Evolutionary conservation across 352 stramenopile species (phyloP).

Genomic region (Phytophthora meadii): DNA sequence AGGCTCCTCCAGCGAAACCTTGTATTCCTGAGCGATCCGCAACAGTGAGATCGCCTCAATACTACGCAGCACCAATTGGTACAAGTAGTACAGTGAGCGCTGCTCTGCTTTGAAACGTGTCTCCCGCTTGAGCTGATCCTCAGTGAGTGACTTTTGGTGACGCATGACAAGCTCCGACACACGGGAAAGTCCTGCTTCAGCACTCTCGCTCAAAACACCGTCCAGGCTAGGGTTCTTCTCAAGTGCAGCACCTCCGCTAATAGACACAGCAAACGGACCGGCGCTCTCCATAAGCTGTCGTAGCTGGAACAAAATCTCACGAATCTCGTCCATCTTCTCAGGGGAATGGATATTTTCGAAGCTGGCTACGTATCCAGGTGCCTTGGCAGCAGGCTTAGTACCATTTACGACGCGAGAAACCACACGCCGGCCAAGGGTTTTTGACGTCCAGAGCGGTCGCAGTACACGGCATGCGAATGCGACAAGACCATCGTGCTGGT

Average conservation of each 20-base stretch:
- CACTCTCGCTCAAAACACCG: constrained; percentile 36
- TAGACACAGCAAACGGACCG: constrained; percentile 78
- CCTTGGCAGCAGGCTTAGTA: constrained; percentile 34
- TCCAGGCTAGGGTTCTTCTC: constrained; percentile 68
- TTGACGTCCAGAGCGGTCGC: constrained; percentile 74
- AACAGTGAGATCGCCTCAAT: constrained; percentile 85
- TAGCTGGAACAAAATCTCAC: constrained; percentile 85
- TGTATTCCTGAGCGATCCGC: constrained; percentile 69
- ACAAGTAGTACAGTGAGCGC: constrained; percentile 81
- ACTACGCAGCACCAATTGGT: constrained; percentile 77
- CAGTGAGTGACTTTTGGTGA: constrained; percentile 75
- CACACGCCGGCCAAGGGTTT: constrained; percentile 61
- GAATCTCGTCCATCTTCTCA: constrained; percentile 73
- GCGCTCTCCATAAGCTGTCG: constrained; percentile 83
- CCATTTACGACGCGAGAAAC: constrained; percentile 27
- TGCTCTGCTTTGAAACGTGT: constrained; percentile 85
- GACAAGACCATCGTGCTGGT: constrained; percentile 85
- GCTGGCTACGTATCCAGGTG: constrained; percentile 27
- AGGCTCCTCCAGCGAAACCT: constrained; percentile 71
- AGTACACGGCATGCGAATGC: constrained; percentile 86
- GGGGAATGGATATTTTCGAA: constrained; percentile 55
- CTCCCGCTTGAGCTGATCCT: constrained; percentile 80
- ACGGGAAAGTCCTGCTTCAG: constrained; percentile 58
- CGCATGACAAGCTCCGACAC: constrained; percentile 70
- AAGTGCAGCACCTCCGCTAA: constrained; percentile 62